Percentiles rank a stretch among this genome's conserved stretches.
phyloP scores from a whole-genome alignment of 2,329 filamentous ascomycete species.

The Hirsutella thompsonii region DNA sequence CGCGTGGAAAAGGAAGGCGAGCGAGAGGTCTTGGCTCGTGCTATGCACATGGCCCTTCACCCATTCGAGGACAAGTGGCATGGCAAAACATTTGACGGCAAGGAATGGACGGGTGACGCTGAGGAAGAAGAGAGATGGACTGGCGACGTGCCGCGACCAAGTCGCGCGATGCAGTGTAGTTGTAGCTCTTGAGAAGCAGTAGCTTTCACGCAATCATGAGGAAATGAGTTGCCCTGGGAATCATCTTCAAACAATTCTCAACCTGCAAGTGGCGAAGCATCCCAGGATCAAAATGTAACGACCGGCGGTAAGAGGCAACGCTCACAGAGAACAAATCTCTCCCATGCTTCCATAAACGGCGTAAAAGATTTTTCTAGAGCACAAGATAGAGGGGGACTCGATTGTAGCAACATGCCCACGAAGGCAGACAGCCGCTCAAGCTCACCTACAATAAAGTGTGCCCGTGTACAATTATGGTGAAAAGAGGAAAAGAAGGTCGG shows the following conservation, averaged over 20 bases:
- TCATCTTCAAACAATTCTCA: not conserved
- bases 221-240: not conserved
- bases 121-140: slow-evolving; percentile 74
- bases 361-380: slow-evolving; percentile 46
- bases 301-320: slow-evolving; percentile 62
- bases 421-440: slow-evolving; percentile 34
- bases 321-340: slow-evolving; percentile 46
- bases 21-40: slow-evolving; percentile 58
- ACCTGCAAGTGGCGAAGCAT: no score
- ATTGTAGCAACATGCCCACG: slow-evolving; percentile 30
- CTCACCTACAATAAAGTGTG: slow-evolving; percentile 62
- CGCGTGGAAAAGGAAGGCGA: slow-evolving; percentile 78
- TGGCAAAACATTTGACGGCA: slow-evolving; percentile 30
- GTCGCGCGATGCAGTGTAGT: slow-evolving; percentile 82
- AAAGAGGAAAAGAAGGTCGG: slow-evolving; percentile 26
- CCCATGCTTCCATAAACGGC: slow-evolving; percentile 61
- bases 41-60: slow-evolving; percentile 72
- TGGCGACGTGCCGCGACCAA: slow-evolving; percentile 67
- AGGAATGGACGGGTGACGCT: slow-evolving; percentile 42
- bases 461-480: slow-evolving; percentile 49
- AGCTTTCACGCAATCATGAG: not conserved
- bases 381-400: slow-evolving; percentile 64
- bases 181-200: slow-evolving; percentile 64
- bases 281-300: slow-evolving; percentile 39
- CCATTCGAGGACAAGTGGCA: slow-evolving; percentile 76